Evolutionary conservation across 2,329 filamentous ascomycete genomes (phyloP).

Genomic region (Dactylellina parvicollis): DNA sequence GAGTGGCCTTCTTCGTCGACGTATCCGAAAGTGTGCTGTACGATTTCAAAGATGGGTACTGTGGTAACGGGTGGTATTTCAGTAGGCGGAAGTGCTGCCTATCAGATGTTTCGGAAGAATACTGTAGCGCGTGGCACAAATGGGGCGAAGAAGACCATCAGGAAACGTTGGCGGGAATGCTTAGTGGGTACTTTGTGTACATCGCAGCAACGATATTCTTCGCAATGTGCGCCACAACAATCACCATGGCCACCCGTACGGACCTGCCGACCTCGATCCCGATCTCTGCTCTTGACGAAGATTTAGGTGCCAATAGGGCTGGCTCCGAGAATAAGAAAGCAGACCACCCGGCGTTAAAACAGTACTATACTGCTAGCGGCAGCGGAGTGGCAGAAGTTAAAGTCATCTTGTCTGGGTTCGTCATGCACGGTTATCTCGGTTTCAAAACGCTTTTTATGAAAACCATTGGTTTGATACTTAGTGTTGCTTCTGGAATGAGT

Average conservation of each 20-base stretch:
- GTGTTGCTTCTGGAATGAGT: slow-evolving; percentile 90
- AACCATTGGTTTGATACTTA: slow-evolving; percentile 81
- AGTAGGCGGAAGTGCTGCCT: slow-evolving; percentile 75
- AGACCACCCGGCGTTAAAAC: slow-evolving; percentile 15
- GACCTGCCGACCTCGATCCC: slow-evolving; percentile 89
- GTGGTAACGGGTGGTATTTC: slow-evolving; percentile 74
- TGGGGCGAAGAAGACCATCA: slow-evolving; percentile 59
- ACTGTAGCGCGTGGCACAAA: slow-evolving; percentile 44
- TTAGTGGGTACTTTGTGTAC: slow-evolving; percentile 80
- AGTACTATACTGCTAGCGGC: slow-evolving; percentile 91
- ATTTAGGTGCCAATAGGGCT: slow-evolving; percentile 71
- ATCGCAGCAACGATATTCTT: slow-evolving; percentile 76
- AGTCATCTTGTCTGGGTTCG: slow-evolving; percentile 97
- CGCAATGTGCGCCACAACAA: slow-evolving; percentile 75
- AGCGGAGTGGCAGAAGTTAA: slow-evolving; percentile 97
- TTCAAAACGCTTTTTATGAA: slow-evolving; percentile 88
- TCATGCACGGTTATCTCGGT: slow-evolving; percentile 93
- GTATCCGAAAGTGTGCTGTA: slow-evolving; percentile 85
- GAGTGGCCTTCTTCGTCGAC: slow-evolving; percentile 87
- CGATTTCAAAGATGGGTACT: slow-evolving; percentile 92
- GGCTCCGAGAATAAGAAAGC: slow-evolving; percentile 29
- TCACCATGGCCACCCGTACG: slow-evolving; percentile 91
- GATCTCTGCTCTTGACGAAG: slow-evolving; percentile 89
- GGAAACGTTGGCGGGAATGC: slow-evolving; percentile 62
- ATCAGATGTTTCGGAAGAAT: slow-evolving; percentile 61